phyloP scores from a whole-genome alignment of 2,329 filamentous ascomycete genomes.

The Penicillium sp. region DNA sequence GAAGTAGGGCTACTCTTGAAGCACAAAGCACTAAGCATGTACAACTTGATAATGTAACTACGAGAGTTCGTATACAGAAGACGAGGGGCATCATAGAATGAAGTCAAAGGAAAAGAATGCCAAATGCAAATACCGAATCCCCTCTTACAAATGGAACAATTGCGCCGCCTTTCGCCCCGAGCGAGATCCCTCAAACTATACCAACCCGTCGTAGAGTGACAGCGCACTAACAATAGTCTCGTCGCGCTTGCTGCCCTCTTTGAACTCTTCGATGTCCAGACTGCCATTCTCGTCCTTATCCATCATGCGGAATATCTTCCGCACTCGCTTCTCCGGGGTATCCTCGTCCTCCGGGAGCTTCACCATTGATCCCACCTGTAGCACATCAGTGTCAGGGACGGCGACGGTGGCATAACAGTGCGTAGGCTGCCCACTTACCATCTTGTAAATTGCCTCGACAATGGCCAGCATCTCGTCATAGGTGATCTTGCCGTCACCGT shows the following conservation, averaged over 20 bases:
- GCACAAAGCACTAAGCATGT: neutral
- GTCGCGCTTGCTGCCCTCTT: slow-evolving; percentile 97
- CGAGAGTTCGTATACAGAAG: neutral
- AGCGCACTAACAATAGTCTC: slow-evolving; percentile 97
- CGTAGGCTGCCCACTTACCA: slow-evolving; percentile 57
- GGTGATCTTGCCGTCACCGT: slow-evolving; percentile 97
- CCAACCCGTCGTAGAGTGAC: slow-evolving; percentile 91
- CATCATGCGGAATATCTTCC: slow-evolving; percentile 99
- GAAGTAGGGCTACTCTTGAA: neutral
- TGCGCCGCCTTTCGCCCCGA: slow-evolving; percentile 22
- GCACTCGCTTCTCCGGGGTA: slow-evolving; percentile 95
- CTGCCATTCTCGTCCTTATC: slow-evolving; percentile 99
- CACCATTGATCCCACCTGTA: slow-evolving; percentile 94
- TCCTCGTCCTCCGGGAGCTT: slow-evolving; percentile 98
- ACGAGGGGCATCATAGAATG: neutral
- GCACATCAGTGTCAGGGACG: slow-evolving; percentile 5
- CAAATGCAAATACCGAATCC: slow-evolving; percentile 4
- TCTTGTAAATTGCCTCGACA: slow-evolving; percentile 99
- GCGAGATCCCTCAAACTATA: slow-evolving; percentile 49
- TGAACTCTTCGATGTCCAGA: slow-evolving; percentile 96
- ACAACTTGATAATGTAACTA: neutral
- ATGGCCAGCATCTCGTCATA: slow-evolving; percentile 99
- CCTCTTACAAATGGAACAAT: neutral
- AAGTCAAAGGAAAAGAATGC: neutral
- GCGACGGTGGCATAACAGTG: neutral